These are phyloP conservation scores for Fusarium multiceps DNA, from an alignment of 2,329 filamentous ascomycete species.

Conservation along the genomic window DNA sequence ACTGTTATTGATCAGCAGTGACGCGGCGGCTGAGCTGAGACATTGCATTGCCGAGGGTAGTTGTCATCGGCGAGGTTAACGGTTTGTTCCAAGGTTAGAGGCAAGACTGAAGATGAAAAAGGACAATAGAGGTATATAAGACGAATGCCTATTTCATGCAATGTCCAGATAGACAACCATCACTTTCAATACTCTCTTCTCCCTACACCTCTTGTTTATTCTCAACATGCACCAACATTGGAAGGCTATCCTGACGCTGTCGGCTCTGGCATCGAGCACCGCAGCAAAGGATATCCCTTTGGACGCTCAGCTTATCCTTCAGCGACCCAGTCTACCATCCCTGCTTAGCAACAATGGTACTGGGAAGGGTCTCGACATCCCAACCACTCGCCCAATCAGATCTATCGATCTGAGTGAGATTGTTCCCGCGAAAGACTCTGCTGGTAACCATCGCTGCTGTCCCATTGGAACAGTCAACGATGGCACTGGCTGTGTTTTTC, in stretches of 20 bases:
- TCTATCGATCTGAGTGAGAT: constrained; percentile 20
- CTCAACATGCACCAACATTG: constrained; percentile 1
- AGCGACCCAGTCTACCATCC: not conserved
- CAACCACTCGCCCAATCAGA: not conserved
- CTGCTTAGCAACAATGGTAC: not conserved
- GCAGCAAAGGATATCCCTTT: constrained; percentile 3
- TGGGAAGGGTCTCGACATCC: not conserved
- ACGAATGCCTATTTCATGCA: not conserved
- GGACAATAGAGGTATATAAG: too few relatives aligned
- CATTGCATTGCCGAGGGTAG: not conserved
- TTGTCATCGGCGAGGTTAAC: rapidly evolving
- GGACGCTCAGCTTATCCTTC: constrained; percentile 6
- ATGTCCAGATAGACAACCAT: not conserved
- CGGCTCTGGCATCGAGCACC: not conserved
- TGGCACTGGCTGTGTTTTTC: constrained; percentile 28
- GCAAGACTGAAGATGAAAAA: not conserved
- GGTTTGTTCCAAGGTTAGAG: not conserved
- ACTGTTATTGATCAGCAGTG: not conserved
- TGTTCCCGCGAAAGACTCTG: constrained; percentile 4
- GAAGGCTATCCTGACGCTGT: constrained; percentile 1
- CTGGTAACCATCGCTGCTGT: constrained; percentile 18
- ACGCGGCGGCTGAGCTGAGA: not conserved
- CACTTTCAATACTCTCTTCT: not conserved
- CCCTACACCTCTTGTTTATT: not conserved
- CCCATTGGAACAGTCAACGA: constrained; percentile 31